Evolutionary conservation across 2,329 filamentous ascomycete species (phyloP).

Genomic region (Samsoniella hepiali): DNA sequence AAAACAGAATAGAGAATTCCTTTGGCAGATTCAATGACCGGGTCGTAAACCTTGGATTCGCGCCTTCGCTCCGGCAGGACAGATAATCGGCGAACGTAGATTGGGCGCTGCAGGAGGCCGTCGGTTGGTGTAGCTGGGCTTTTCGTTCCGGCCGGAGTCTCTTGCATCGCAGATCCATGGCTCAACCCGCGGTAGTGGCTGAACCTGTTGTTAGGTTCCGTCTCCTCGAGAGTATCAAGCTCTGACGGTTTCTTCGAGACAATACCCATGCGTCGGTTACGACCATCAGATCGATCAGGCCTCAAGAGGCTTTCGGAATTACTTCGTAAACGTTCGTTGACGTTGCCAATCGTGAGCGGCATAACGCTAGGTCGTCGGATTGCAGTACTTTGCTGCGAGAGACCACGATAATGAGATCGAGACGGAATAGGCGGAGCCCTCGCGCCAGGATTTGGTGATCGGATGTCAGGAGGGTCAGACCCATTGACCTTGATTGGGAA

Average conservation of each 20-base stretch:
- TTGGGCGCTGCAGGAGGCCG: conserved; percentile 53
- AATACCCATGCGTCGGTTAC: conserved; percentile 62
- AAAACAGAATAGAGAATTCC: conserved; percentile 65
- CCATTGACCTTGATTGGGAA: conserved; percentile 72
- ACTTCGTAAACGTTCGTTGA: conserved; percentile 64
- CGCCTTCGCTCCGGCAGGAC: conserved; percentile 61
- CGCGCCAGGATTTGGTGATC: conserved; percentile 60
- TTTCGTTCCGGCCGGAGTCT: conserved; percentile 40
- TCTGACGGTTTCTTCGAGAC: conserved; percentile 59
- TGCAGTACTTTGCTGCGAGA: conserved; percentile 64
- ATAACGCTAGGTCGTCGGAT: conserved; percentile 70
- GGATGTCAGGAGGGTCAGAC: conserved; percentile 62
- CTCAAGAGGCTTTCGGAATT: conserved; percentile 62
- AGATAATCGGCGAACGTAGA: conserved; percentile 62
- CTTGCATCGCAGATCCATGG: conserved; percentile 66
- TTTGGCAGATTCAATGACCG: conserved; percentile 62
- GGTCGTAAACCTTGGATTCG: conserved; percentile 59
- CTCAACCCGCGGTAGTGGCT: conserved; percentile 65
- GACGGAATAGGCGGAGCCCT: conserved; percentile 75
- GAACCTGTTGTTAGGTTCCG: conserved; percentile 59
- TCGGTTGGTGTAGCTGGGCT: conserved; percentile 62
- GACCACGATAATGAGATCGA: conserved; percentile 71
- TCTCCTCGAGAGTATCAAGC: conserved; percentile 61
- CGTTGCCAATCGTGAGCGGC: conserved; percentile 64
- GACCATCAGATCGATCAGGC: conserved; percentile 50